A percentile compares a stretch with the other conserved stretches of the same genome.
Conservation (phyloP, 768 basidiomycete species). For the Pleurotus sapidus region DNA sequence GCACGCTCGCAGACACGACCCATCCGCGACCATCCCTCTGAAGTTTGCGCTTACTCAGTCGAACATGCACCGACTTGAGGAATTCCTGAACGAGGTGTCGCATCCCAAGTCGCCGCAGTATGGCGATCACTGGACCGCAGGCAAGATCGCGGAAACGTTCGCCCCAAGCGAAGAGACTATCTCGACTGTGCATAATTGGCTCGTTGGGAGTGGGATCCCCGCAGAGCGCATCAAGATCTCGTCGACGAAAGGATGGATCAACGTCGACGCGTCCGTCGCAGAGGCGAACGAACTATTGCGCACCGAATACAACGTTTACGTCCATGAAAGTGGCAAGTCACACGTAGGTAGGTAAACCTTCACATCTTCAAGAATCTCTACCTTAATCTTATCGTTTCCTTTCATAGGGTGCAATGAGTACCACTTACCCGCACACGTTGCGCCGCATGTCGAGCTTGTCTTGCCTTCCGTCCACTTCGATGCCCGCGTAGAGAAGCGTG, state of each 20-base stretch:
- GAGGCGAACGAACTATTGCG: conserved; percentile 39
- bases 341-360: conserved; percentile 30
- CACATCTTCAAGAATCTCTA: background rate
- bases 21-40: conserved; percentile 38
- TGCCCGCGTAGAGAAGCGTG: conserved; percentile 24
- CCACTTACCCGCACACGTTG: conserved; percentile 30
- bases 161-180: conserved; percentile 40
- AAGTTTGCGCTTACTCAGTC: conserved; percentile 46
- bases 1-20: conserved; percentile 29
- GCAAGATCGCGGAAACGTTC: conserved; percentile 42
- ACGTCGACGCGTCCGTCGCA: conserved; percentile 34
- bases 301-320: conserved; percentile 43
- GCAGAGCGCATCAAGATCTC: conserved; percentile 34
- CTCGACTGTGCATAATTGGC: conserved; percentile 39
- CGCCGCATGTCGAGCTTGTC: conserved; percentile 36
- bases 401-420: conserved; percentile 30
- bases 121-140: conserved; percentile 46
- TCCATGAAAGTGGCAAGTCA: conserved; percentile 31
- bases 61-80: conserved; percentile 43
- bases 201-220: conserved; percentile 37
- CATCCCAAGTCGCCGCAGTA: conserved; percentile 49
- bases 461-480: conserved; percentile 36
- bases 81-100: conserved; percentile 43
- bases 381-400: background rate
- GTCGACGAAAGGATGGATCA: conserved; percentile 36